Evolutionary conservation across 345 rosid genomes (phyloP).

Genomic region (Tarenaya hassleriana): DNA sequence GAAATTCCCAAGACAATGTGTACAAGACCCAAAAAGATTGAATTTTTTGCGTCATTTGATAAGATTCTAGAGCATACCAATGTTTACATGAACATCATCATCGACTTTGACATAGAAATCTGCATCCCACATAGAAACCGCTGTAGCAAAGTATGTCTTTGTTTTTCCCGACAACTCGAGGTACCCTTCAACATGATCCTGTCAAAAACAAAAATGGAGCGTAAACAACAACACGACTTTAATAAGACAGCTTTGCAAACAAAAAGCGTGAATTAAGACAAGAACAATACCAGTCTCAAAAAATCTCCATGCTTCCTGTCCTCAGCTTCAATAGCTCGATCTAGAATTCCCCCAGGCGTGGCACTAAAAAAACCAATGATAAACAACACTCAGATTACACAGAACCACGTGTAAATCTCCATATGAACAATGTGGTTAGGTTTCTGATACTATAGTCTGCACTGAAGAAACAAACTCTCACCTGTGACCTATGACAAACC

Average conservation of each 20-base stretch:
- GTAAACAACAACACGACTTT: slow-evolving; percentile 6
- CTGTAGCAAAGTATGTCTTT: slow-evolving; percentile 40
- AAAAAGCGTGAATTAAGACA: background rate
- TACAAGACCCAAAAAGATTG: background rate
- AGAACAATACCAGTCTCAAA: slow-evolving; percentile 60
- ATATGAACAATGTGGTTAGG: background rate
- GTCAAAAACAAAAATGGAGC: slow-evolving; percentile 14
- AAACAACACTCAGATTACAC: slow-evolving; percentile 7
- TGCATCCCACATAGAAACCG: slow-evolving; percentile 62
- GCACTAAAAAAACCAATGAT: slow-evolving; percentile 41
- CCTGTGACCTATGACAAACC: slow-evolving; percentile 82
- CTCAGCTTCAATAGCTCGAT: slow-evolving; percentile 88
- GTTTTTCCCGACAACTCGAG: slow-evolving; percentile 48
- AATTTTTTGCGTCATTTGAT: background rate
- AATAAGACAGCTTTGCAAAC: background rate
- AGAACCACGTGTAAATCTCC: background rate
- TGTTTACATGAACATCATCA: slow-evolving; percentile 72
- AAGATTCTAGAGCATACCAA: slow-evolving; percentile 36
- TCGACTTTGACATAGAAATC: slow-evolving; percentile 70
- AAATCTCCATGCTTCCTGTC: slow-evolving; percentile 82
- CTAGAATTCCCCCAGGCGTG: slow-evolving; percentile 82
- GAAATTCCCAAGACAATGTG: slow-evolving; percentile 1
- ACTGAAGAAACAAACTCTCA: slow-evolving; percentile 19
- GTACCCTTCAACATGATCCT: slow-evolving; percentile 62
- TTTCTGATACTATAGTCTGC: background rate